These are phyloP conservation scores for Phialemonium atrogriseum DNA, from an alignment of 2,329 filamentous ascomycete genomes.

Conservation along the genomic window DNA sequence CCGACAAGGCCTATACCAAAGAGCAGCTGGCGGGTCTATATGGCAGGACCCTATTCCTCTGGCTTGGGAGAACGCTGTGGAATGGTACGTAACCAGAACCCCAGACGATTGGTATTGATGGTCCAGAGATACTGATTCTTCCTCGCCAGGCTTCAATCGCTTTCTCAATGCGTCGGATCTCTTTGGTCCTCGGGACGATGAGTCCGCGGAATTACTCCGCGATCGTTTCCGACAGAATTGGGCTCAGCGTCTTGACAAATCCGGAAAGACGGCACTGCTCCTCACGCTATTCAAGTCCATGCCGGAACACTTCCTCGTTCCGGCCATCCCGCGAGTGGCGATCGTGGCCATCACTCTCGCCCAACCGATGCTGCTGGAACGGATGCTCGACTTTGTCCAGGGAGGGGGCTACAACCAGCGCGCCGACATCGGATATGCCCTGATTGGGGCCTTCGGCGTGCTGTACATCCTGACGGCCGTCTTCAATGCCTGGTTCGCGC, in stretches of 20 bases:
- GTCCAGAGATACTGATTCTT: no score
- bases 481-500: conserved; percentile 7
- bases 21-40: conserved; percentile 6
- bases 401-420: conserved; percentile 3
- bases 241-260: conserved; percentile 3
- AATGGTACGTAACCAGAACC: conserved; percentile 1
- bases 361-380: conserved; percentile 7
- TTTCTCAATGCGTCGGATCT: conserved; percentile 6
- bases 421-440: conserved; percentile 4
- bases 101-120: no score
- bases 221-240: conserved; percentile 4
- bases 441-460: conserved; percentile 5
- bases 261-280: conserved; percentile 4
- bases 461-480: conserved; percentile 5
- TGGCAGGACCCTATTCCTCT: conserved; percentile 6
- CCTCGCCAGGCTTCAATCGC: conserved; percentile 2
- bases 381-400: conserved; percentile 7
- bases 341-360: conserved; percentile 5
- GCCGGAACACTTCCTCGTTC: conserved; percentile 5
- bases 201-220: conserved; percentile 4
- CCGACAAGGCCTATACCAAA: conserved; percentile 2
- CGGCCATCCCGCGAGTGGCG: conserved; percentile 3
- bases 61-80: conserved; percentile 4
- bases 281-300: conserved; percentile 4
- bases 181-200: conserved; percentile 6